These are phyloP conservation scores for Kuraishia capsulata DNA, from an alignment of 805 yeast genomes.

Conservation along the genomic window DNA sequence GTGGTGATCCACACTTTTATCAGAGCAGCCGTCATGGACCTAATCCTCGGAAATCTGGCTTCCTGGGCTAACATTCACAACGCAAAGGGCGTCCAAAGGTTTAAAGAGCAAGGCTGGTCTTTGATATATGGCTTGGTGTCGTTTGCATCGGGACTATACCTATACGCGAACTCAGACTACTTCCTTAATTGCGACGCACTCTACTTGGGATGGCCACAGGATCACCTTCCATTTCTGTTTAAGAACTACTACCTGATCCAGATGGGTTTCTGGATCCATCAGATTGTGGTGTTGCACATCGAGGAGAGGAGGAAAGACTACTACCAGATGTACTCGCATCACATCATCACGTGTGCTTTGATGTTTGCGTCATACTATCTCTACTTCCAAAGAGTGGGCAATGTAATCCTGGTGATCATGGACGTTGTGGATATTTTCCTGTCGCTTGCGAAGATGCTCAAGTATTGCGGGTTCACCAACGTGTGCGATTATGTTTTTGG, in stretches of 20 bases:
- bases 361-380: slow-evolving; percentile 65
- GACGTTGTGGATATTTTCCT: slow-evolving; percentile 73
- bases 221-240: slow-evolving; percentile 37
- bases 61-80: slow-evolving; percentile 30
- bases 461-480: slow-evolving; percentile 53
- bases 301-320: slow-evolving; percentile 80
- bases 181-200: slow-evolving; percentile 47
- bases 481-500: slow-evolving; percentile 65
- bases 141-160: slow-evolving; percentile 44
- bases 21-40: slow-evolving; percentile 53
- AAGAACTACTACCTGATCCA: slow-evolving; percentile 68
- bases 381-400: slow-evolving; percentile 71
- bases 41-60: slow-evolving; percentile 51
- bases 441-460: slow-evolving; percentile 66
- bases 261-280: slow-evolving; percentile 76
- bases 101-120: slow-evolving; percentile 85
- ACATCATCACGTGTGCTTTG: slow-evolving; percentile 65
- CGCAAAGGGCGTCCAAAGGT: slow-evolving; percentile 50
- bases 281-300: slow-evolving; percentile 63
- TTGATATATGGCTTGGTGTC: slow-evolving; percentile 48
- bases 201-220: slow-evolving; percentile 71
- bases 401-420: slow-evolving; percentile 69
- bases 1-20: slow-evolving; percentile 48
- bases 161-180: slow-evolving; percentile 53
- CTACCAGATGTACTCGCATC: slow-evolving; percentile 82